Evolutionary conservation across 2,329 filamentous ascomycete species (phyloP).

Genomic region (Orbilia blumenaviensis): DNA sequence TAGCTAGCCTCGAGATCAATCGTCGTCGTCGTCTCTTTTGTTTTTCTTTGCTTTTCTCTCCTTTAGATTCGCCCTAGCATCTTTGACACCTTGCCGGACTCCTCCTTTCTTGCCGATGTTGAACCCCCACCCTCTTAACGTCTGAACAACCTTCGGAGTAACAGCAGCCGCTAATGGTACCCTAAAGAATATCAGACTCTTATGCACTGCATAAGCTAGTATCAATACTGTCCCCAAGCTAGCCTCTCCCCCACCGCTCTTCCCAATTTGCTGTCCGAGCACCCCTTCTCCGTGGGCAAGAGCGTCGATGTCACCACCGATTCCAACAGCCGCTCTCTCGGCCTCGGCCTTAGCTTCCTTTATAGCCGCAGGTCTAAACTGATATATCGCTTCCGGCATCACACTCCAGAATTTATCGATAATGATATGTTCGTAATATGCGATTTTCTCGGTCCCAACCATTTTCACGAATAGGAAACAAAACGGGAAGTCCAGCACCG

Average conservation of each 20-base stretch:
- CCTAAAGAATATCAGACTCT: constrained; percentile 88
- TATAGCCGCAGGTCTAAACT: constrained; percentile 55
- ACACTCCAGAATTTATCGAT: constrained; percentile 69
- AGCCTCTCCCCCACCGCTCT: background rate
- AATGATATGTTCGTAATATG: constrained; percentile 75
- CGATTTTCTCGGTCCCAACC: constrained; percentile 86
- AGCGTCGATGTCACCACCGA: constrained; percentile 70
- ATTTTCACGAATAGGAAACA: constrained; percentile 88
- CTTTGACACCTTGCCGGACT: constrained; percentile 57
- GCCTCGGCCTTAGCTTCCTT: constrained; percentile 55
- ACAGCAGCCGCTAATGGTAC: constrained; percentile 90
- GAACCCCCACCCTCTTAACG: constrained; percentile 87
- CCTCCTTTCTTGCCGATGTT: constrained; percentile 82
- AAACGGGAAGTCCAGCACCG: constrained; percentile 89
- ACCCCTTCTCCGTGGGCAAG: constrained; percentile 67
- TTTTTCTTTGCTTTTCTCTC: constrained; percentile 28
- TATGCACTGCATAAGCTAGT: constrained; percentile 95
- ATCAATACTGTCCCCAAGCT: constrained; percentile 83
- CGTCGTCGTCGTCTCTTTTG: constrained; percentile 25
- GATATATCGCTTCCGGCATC: constrained; percentile 68
- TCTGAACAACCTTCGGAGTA: constrained; percentile 92
- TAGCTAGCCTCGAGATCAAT: background rate
- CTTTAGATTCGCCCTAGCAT: constrained; percentile 32
- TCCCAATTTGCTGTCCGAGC: constrained; percentile 61
- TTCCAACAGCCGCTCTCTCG: constrained; percentile 62